phyloP scores from a whole-genome alignment of 192 early-diverging fungal genomes.

The Physocladia obscura region DNA sequence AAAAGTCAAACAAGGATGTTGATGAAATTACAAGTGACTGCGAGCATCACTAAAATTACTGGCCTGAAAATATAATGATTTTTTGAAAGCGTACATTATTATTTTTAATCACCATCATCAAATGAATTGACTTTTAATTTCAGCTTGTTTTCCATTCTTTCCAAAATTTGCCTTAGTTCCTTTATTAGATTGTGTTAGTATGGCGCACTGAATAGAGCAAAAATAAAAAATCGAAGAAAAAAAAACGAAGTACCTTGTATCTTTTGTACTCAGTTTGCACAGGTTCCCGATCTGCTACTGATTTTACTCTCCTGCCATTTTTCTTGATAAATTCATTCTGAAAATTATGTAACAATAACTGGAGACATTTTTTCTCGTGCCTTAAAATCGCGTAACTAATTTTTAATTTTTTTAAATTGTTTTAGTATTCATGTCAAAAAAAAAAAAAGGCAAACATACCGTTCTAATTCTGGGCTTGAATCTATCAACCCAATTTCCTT shows the following conservation, averaged over 20 bases:
- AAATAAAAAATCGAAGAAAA: too few relatives aligned
- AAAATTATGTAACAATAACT: slow-evolving; percentile 37
- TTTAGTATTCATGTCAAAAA: background rate
- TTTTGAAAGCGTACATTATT: background rate
- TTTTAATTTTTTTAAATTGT: background rate
- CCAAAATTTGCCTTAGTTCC: slow-evolving; percentile 18
- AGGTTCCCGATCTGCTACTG: slow-evolving; percentile 40
- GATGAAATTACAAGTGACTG: slow-evolving; percentile 16
- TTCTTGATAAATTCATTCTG: slow-evolving; percentile 46
- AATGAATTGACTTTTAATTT: background rate
- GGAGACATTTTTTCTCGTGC: slow-evolving; percentile 44
- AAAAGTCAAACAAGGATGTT: background rate
- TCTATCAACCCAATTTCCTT: too few relatives aligned
- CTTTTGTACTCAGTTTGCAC: slow-evolving; percentile 40
- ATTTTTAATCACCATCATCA: background rate
- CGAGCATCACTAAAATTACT: too few relatives aligned
- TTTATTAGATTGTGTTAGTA: too few relatives aligned
- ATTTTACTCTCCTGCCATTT: slow-evolving; percentile 41
- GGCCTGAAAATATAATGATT: background rate
- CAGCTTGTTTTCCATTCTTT: slow-evolving; percentile 6
- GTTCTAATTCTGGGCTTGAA: background rate
- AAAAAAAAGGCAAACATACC: background rate
- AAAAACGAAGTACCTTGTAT: slow-evolving; percentile 43
- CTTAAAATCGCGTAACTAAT: slow-evolving; percentile 29
- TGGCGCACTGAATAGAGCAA: too few relatives aligned